Percentiles rank a stretch among this genome's conserved stretches.
Evolutionary conservation across 257 asterid genomes (phyloP).

Genomic region (Leptodermis oblonga): DNA sequence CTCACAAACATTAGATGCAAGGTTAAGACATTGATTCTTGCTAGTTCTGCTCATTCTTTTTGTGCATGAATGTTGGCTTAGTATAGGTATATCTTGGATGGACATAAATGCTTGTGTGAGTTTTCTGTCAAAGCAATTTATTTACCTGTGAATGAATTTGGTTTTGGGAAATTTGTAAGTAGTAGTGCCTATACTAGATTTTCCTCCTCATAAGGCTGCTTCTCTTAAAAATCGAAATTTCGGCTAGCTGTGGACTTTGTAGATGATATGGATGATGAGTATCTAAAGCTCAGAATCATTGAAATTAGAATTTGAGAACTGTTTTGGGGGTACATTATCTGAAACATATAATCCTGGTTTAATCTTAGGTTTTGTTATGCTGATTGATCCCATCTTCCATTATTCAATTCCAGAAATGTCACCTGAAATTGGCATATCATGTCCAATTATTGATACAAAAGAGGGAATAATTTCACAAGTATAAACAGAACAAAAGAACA

Average conservation of each 20-base stretch:
- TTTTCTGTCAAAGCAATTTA: conserved; percentile 38
- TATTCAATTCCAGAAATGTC: background rate
- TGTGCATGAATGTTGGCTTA: conserved; percentile 11
- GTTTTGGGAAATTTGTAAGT: background rate
- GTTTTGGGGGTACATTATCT: background rate
- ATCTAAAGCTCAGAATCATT: background rate
- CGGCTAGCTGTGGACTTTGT: background rate
- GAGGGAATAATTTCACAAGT: background rate
- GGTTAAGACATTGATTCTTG: conserved; percentile 9
- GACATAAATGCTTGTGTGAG: conserved; percentile 26
- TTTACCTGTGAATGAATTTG: conserved; percentile 7
- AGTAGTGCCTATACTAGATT: conserved; percentile 4
- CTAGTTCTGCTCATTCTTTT: conserved; percentile 12
- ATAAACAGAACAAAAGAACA: background rate
- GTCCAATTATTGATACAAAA: background rate
- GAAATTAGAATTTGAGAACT: background rate
- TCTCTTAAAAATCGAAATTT: conserved; percentile 1
- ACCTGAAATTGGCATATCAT: background rate
- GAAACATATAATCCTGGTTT: background rate
- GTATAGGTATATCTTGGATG: conserved; percentile 14
- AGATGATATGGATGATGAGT: background rate
- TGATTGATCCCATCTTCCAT: background rate
- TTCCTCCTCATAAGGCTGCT: no score
- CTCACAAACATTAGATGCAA: background rate
- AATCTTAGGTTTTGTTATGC: background rate